A percentile compares a stretch with the other conserved stretches of the same genome.
phyloP scores from a whole-genome alignment of 352 stramenopile species.

The Globisporangium middletonii region DNA sequence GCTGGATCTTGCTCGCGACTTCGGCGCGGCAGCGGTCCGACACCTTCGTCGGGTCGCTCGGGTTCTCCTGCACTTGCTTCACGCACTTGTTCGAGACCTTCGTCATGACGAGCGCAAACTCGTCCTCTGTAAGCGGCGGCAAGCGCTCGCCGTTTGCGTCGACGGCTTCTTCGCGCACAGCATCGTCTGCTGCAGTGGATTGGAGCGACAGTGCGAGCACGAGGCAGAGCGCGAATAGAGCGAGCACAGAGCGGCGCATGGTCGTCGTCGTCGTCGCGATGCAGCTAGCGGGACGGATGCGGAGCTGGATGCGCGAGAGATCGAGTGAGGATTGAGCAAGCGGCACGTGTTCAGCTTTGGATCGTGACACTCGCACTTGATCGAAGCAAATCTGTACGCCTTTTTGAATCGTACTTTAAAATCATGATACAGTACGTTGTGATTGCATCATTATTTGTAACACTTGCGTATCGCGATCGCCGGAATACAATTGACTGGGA shows the following conservation, averaged over 20 bases:
- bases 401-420: neutral
- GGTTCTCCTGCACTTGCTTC: constrained; percentile 67
- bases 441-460: neutral
- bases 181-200: constrained; percentile 15
- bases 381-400: constrained; percentile 6
- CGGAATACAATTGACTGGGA: neutral
- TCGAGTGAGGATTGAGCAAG: too few species aligned
- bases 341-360: neutral
- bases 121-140: constrained; percentile 47
- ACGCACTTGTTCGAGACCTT: constrained; percentile 73
- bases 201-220: constrained; percentile 23
- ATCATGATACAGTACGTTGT: neutral
- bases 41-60: constrained; percentile 47
- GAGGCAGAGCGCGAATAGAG: constrained; percentile 42
- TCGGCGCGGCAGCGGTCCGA: constrained; percentile 61
- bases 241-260: constrained; percentile 41
- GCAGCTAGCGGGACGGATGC: neutral
- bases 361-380: neutral
- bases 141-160: constrained; percentile 26
- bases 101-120: constrained; percentile 60
- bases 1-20: constrained; percentile 50
- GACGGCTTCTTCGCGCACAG: constrained; percentile 42
- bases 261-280: neutral
- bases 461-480: neutral
- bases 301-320: neutral